These are phyloP conservation scores for Euphorbia pulcherrima DNA, from an alignment of 345 rosid genomes.

Conservation along the genomic window DNA sequence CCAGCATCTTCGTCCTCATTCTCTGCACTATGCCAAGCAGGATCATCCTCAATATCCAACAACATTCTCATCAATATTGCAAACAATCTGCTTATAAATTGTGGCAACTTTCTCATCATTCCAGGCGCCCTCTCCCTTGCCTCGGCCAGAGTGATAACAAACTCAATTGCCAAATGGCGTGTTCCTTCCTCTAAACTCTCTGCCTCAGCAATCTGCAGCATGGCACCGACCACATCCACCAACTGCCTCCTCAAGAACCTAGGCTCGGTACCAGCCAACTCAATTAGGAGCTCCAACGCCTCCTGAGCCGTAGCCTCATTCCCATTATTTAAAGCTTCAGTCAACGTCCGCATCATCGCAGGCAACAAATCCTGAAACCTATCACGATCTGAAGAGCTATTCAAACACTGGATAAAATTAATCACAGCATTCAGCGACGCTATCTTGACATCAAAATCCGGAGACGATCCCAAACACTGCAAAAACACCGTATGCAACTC, in stretches of 20 bases:
- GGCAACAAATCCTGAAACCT: slow-evolving; percentile 95
- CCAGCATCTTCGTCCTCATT: slow-evolving; percentile 95
- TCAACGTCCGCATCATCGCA: slow-evolving; percentile 89
- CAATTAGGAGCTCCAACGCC: slow-evolving; percentile 91
- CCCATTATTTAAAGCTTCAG: slow-evolving; percentile 81
- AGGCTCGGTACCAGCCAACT: slow-evolving; percentile 92
- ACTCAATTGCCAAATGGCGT: slow-evolving; percentile 85
- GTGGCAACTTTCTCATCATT: slow-evolving; percentile 98
- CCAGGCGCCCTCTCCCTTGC: slow-evolving; percentile 99
- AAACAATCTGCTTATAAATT: slow-evolving; percentile 81
- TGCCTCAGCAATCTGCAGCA: slow-evolving; percentile 97
- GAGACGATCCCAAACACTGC: slow-evolving; percentile 55
- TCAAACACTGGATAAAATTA: slow-evolving; percentile 82
- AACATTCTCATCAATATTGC: slow-evolving; percentile 88
- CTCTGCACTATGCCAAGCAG: slow-evolving; percentile 88
- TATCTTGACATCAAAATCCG: slow-evolving; percentile 78
- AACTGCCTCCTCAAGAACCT: slow-evolving; percentile 83
- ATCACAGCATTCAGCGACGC: slow-evolving; percentile 92
- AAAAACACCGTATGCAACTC: slow-evolving; percentile 79
- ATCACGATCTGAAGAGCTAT: slow-evolving; percentile 68
- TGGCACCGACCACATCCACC: slow-evolving; percentile 85
- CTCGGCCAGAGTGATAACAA: slow-evolving; percentile 87
- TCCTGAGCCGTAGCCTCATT: slow-evolving; percentile 95
- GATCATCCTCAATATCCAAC: slow-evolving; percentile 88
- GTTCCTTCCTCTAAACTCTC: slow-evolving; percentile 91